These are phyloP conservation scores for Panellus pusillus DNA, from an alignment of 768 basidiomycete genomes.

Conservation along the genomic window DNA sequence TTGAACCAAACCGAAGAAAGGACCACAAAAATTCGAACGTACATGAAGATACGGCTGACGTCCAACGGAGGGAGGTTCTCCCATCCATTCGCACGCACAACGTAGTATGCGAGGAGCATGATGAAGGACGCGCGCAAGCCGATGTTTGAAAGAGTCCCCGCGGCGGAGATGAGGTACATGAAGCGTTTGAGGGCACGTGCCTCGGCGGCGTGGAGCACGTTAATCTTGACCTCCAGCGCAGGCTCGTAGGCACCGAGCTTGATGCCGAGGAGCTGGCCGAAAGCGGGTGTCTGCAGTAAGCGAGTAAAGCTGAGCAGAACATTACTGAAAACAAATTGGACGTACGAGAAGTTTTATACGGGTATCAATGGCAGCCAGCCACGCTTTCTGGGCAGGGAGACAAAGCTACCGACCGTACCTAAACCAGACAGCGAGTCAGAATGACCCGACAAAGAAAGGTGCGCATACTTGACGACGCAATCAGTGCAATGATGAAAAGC, in stretches of 20 bases:
- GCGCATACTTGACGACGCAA: conserved; percentile 3
- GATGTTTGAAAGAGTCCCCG: background rate
- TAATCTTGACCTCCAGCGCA: conserved; percentile 4
- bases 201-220: conserved; percentile 5
- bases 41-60: conserved; percentile 12
- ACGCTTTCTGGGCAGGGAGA: conserved; percentile 8
- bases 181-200: conserved; percentile 2
- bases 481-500: conserved; percentile 4
- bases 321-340: background rate
- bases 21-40: background rate
- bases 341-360: conserved; percentile 16
- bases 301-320: too few relatives aligned
- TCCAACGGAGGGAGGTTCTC: conserved; percentile 3
- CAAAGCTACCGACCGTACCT: conserved; percentile 8
- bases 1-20: background rate
- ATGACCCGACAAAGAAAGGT: background rate
- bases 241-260: conserved; percentile 14
- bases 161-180: background rate
- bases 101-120: conserved; percentile 6
- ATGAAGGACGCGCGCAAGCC: conserved; percentile 5
- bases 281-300: conserved; percentile 5
- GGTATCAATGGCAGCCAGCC: conserved; percentile 9
- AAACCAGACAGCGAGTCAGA: background rate
- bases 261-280: conserved; percentile 14
- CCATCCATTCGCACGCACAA: conserved; percentile 3